Conservation (phyloP, 192 early-diverging fungal species). For the Backusella morwellensis region DNA sequence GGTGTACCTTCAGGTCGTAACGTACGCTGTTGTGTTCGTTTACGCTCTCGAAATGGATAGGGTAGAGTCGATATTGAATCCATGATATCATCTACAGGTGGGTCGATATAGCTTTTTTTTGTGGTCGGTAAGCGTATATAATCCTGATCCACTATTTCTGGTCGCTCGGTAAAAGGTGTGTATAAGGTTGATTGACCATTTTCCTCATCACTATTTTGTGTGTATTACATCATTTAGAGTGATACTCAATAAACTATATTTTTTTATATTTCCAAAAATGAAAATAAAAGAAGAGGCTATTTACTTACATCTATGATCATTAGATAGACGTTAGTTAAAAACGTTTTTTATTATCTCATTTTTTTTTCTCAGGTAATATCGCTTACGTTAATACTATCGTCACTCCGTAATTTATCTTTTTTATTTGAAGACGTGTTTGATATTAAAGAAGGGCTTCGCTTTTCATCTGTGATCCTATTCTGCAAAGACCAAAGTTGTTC, state of each 20-base stretch:
- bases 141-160: neutral
- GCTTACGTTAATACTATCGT: conserved; percentile 3
- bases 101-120: neutral
- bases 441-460: neutral
- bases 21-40: neutral
- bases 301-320: conserved; percentile 5
- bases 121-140: neutral
- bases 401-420: neutral
- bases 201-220: neutral
- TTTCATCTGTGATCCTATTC: neutral
- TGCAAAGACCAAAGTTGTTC: neutral
- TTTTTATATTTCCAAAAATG: neutral
- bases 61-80: neutral
- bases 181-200: neutral
- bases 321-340: neutral
- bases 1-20: neutral
- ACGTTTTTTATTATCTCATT: neutral
- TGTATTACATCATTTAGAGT: conserved; percentile 2
- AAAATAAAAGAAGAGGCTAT: neutral
- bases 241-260: neutral
- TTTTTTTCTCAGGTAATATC: neutral
- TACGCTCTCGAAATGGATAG: neutral
- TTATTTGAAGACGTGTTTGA: neutral
- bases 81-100: neutral
- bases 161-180: neutral